Conservation (phyloP, 2,329 filamentous ascomycete genomes). For the Diaporthe aspalathi region DNA sequence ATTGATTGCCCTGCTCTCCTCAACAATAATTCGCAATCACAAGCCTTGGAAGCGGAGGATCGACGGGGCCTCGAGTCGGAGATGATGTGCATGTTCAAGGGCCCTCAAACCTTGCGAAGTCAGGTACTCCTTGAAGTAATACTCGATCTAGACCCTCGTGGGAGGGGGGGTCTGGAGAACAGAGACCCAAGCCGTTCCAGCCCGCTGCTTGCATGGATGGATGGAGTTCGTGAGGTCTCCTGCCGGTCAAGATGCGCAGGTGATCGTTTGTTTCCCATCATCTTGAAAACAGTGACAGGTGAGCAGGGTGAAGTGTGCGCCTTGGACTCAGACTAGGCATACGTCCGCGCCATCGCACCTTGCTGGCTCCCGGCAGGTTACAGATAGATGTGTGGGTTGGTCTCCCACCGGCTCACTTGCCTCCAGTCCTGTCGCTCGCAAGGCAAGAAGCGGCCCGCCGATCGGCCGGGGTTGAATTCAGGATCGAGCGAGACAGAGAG, state of each 20-base stretch:
- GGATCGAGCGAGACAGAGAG: conserved; percentile 39
- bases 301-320: no score
- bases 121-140: conserved; percentile 27
- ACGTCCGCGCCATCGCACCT: not conserved
- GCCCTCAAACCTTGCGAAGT: conserved; percentile 28
- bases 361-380: conserved; percentile 1
- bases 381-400: conserved; percentile 22
- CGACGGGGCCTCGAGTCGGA: conserved; percentile 24
- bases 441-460: conserved; percentile 19
- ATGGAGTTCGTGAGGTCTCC: conserved; percentile 21
- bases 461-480: conserved; percentile 27
- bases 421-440: conserved; percentile 24
- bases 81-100: conserved; percentile 31
- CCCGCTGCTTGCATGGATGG: conserved; percentile 29
- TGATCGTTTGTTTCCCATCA: conserved; percentile 24
- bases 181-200: conserved; percentile 25
- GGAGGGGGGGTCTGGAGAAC: conserved; percentile 32
- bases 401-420: conserved; percentile 2
- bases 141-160: conserved; percentile 22
- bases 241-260: conserved; percentile 19
- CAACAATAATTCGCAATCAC: conserved; percentile 18
- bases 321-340: not conserved
- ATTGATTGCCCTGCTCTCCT: not conserved
- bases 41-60: conserved; percentile 30
- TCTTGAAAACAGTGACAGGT: conserved; percentile 23